A percentile compares a stretch with the other conserved stretches of the same genome.
phyloP scores from a whole-genome alignment of 106 monocot species.

The Apostasia shenzhenica region DNA sequence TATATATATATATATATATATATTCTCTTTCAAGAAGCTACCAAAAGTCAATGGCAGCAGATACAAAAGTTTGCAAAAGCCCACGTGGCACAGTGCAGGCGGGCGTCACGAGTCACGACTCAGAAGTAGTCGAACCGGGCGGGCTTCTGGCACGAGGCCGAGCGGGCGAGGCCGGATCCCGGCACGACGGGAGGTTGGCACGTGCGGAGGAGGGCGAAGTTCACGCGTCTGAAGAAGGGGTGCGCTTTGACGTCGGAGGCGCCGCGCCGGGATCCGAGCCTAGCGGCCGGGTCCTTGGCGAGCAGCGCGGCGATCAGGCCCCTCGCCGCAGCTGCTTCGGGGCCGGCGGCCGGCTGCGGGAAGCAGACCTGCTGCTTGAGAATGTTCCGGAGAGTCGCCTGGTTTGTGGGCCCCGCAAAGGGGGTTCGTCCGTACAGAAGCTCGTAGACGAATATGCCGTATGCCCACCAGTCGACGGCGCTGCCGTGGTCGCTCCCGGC shows the following conservation, averaged over 20 bases:
- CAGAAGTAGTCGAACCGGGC: conserved; percentile 38
- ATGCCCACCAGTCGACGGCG: conserved; percentile 93
- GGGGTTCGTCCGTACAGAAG: conserved; percentile 68
- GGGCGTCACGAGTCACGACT: background rate
- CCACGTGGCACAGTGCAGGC: too few species aligned
- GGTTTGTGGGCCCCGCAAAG: conserved; percentile 55
- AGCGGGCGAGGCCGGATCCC: conserved; percentile 3
- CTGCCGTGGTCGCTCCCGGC: conserved; percentile 51
- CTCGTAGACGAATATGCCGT: conserved; percentile 85
- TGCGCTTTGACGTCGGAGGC: conserved; percentile 78
- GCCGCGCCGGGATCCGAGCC: conserved; percentile 43
- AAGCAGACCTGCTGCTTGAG: conserved; percentile 38
- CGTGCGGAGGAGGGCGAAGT: conserved; percentile 65
- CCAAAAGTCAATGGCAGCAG: too few species aligned
- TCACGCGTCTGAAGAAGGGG: conserved; percentile 68
- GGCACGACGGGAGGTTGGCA: conserved; percentile 50
- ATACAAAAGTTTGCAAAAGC: too few species aligned
- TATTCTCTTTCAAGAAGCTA: too few species aligned
- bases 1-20: too few species aligned
- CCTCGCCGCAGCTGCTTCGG: conserved; percentile 12
- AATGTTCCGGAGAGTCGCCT: conserved; percentile 64
- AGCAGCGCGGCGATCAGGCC: conserved; percentile 55
- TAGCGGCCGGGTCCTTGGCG: conserved; percentile 38
- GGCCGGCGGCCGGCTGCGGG: conserved; percentile 5
- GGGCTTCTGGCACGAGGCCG: conserved; percentile 5